Conservation (phyloP, 306 rosid genomes). For the Delonix regia region DNA sequence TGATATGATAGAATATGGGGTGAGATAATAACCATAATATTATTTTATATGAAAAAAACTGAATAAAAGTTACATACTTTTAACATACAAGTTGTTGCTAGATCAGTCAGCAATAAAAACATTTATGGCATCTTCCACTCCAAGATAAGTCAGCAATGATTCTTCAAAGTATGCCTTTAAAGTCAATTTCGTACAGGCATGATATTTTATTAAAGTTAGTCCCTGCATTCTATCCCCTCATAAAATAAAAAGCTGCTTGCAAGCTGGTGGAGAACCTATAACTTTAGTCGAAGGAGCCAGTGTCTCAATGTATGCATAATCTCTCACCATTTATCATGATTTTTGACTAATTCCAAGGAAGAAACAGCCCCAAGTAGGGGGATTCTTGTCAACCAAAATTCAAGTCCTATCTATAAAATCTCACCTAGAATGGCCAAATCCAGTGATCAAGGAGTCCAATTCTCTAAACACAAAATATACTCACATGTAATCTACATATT, state of each 20-base stretch:
- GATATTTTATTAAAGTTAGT: not conserved
- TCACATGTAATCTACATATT: not conserved
- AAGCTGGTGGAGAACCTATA: not conserved
- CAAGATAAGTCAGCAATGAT: not conserved
- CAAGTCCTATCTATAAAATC: not conserved
- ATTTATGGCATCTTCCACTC: not conserved
- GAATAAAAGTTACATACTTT: not conserved
- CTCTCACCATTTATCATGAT: not conserved
- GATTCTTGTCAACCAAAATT: not conserved
- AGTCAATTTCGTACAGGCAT: not conserved
- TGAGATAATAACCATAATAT: not conserved
- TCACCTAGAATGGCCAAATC: not conserved
- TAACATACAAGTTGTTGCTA: not conserved
- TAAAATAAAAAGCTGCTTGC: not conserved
- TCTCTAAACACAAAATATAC: not conserved
- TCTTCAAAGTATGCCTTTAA: not conserved
- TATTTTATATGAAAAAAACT: not conserved
- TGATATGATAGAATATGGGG: slow-evolving; percentile 2
- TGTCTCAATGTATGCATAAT: not conserved
- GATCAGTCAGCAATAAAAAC: not conserved
- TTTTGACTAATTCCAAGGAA: not conserved
- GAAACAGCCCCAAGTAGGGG: not conserved
- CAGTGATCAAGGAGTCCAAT: not conserved
- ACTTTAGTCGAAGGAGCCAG: not conserved
- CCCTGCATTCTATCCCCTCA: not conserved